phyloP scores from a whole-genome alignment of 768 basidiomycete species.

The Neoboletus brunneissimus region DNA sequence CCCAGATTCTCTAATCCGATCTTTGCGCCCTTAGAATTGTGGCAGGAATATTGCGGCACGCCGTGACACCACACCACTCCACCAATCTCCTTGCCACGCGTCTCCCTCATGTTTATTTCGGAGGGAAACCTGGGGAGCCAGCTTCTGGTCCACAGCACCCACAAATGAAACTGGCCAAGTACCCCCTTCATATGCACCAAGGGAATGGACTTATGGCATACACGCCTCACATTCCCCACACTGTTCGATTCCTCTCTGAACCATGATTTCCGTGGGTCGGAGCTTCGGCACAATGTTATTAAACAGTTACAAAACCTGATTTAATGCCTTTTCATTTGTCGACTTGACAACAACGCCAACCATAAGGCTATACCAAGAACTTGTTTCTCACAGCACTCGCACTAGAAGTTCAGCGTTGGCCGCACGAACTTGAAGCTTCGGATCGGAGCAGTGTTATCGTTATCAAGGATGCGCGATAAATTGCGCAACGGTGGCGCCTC shows the following conservation, averaged over 20 bases:
- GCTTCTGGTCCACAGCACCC: neutral
- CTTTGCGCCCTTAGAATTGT: slow-evolving; percentile 11
- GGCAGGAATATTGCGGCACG: slow-evolving; percentile 9
- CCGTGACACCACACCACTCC: slow-evolving; percentile 1
- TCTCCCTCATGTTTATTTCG: slow-evolving; percentile 12
- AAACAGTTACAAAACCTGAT: neutral
- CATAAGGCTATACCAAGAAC: neutral
- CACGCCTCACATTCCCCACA: slow-evolving; percentile 11
- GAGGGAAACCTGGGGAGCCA: neutral
- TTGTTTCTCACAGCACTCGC: slow-evolving; percentile 4
- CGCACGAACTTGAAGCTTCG: neutral
- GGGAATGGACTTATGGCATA: neutral
- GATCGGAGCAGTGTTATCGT: neutral
- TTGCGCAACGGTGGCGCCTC: neutral
- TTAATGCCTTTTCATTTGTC: neutral
- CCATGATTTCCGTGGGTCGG: slow-evolving; percentile 3
- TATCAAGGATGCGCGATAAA: neutral
- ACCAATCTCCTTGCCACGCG: neutral
- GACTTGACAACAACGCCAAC: slow-evolving; percentile 6
- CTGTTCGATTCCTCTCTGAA: slow-evolving; percentile 3
- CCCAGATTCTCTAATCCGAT: slow-evolving; percentile 7
- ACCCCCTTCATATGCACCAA: neutral
- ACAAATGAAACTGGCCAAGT: slow-evolving; percentile 1
- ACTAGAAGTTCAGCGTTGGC: neutral
- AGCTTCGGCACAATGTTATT: neutral